Evolutionary conservation across 2,329 filamentous ascomycete species (phyloP).

Genomic region (Neonectria magnoliae): DNA sequence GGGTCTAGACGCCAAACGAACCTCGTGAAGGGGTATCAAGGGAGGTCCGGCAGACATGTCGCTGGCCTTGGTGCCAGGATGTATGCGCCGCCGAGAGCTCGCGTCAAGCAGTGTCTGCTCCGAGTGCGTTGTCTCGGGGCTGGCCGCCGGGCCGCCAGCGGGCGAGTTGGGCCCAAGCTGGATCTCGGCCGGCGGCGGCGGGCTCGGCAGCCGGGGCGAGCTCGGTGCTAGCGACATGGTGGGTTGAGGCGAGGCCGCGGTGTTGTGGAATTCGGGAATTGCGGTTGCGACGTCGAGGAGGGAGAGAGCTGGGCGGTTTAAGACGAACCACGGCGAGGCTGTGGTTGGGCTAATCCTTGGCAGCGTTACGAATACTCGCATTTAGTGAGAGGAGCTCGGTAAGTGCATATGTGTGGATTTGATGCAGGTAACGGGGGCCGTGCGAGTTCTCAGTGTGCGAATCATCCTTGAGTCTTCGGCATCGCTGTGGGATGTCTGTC

Average conservation of each 20-base stretch:
- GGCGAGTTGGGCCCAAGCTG: conserved; percentile 87
- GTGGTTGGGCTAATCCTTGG: conserved; percentile 27
- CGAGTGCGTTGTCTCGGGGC: conserved; percentile 68
- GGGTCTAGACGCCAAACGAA: conserved; percentile 52
- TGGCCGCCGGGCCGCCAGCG: conserved; percentile 64
- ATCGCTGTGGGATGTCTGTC: conserved; percentile 8
- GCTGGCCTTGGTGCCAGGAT: conserved; percentile 88
- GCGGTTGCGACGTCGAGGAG: conserved; percentile 23
- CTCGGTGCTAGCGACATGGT: conserved; percentile 72
- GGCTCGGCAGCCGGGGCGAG: conserved; percentile 93
- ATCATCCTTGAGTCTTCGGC: conserved; percentile 5
- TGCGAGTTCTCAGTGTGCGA: conserved; percentile 26
- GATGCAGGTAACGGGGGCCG: conserved; percentile 36
- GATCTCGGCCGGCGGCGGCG: conserved; percentile 93
- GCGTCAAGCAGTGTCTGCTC: conserved; percentile 74
- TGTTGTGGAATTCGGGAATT: conserved; percentile 18
- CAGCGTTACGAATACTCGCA: conserved; percentile 22
- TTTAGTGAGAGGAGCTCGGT: conserved; percentile 26
- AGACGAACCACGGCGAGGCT: conserved; percentile 19
- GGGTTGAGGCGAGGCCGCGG: conserved; percentile 18
- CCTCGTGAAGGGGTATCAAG: conserved; percentile 84
- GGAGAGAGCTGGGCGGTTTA: conserved; percentile 9
- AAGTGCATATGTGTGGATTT: conserved; percentile 34
- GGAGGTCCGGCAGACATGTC: conserved; percentile 95
- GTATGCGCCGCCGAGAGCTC: conserved; percentile 84